phyloP scores from a whole-genome alignment of 1,139 yeast genomes.

The Debaryomyces singareniensis region DNA sequence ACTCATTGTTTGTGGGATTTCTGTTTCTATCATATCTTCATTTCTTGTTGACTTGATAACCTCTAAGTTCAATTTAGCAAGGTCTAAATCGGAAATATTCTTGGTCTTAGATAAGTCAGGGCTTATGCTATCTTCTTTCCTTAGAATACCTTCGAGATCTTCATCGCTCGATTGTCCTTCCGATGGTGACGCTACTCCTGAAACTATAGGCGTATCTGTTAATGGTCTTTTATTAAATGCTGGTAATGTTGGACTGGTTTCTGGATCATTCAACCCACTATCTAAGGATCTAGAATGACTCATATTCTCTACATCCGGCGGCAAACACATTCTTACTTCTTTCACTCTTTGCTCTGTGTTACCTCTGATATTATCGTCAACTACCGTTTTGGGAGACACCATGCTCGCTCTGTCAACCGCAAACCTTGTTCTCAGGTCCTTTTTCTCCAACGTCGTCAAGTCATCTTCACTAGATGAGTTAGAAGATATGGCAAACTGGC shows the following conservation, averaged over 20 bases:
- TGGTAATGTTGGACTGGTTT: slow-evolving; percentile 28
- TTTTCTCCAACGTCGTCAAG: neutral
- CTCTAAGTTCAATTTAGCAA: slow-evolving; percentile 23
- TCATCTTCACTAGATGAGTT: neutral
- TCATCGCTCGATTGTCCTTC: slow-evolving; percentile 26
- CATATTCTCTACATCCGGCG: slow-evolving; percentile 13
- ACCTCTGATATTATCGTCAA: neutral
- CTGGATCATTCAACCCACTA: slow-evolving; percentile 12
- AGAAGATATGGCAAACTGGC: neutral
- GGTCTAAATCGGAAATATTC: slow-evolving; percentile 38
- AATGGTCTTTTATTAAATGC: slow-evolving; percentile 64
- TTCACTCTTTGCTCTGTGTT: neutral
- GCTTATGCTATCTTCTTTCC: slow-evolving; percentile 5
- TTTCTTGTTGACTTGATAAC: slow-evolving; percentile 2
- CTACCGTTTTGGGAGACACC: neutral
- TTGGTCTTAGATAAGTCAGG: slow-evolving; percentile 18
- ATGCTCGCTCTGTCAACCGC: neutral
- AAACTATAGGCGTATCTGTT: slow-evolving; percentile 65
- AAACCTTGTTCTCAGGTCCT: neutral
- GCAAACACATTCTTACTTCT: neutral
- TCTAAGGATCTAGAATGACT: slow-evolving; percentile 23
- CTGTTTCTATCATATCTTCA: slow-evolving; percentile 10
- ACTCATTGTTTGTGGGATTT: slow-evolving; percentile 8
- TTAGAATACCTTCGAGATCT: slow-evolving; percentile 12
- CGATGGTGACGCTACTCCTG: slow-evolving; percentile 49